Percentiles rank a stretch among this genome's conserved stretches.
phyloP scores from a whole-genome alignment of 495 filamentous ascomycete species.

The Stereocaulon alpinum region DNA sequence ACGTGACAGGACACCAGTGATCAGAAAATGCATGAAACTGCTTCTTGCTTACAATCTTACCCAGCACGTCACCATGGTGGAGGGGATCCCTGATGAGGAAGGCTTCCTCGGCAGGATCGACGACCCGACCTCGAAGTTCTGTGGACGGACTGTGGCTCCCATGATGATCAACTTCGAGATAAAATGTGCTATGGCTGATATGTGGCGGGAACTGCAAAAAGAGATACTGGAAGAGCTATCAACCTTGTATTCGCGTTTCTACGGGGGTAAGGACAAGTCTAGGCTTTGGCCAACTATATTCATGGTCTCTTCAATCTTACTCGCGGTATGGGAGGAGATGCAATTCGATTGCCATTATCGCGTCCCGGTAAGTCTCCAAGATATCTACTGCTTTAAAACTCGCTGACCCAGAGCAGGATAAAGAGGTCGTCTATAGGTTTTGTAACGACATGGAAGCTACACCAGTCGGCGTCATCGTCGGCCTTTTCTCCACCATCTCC shows the following conservation, averaged over 20 bases:
- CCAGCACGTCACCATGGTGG: slow-evolving; percentile 81
- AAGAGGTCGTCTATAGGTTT: slow-evolving; percentile 76
- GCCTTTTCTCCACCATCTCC: slow-evolving; percentile 89
- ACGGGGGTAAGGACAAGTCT: slow-evolving; percentile 72
- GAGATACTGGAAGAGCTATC: slow-evolving; percentile 90
- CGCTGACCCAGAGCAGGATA: slow-evolving; percentile 38
- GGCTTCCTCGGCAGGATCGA: slow-evolving; percentile 68
- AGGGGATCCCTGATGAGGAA: slow-evolving; percentile 74
- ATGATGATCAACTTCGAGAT: slow-evolving; percentile 99
- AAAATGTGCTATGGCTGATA: slow-evolving; percentile 85
- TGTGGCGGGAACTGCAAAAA: slow-evolving; percentile 94
- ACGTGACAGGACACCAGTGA: slow-evolving; percentile 70
- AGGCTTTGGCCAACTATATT: slow-evolving; percentile 98
- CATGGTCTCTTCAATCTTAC: slow-evolving; percentile 78
- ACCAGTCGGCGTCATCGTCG: slow-evolving; percentile 87
- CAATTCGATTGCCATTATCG: slow-evolving; percentile 95
- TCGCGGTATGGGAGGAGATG: slow-evolving; percentile 94
- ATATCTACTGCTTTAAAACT: background rate
- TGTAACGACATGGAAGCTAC: slow-evolving; percentile 89
- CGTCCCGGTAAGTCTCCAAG: slow-evolving; percentile 43
- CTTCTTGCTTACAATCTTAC: slow-evolving; percentile 90
- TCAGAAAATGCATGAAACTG: slow-evolving; percentile 84
- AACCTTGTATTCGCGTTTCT: slow-evolving; percentile 79
- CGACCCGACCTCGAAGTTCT: slow-evolving; percentile 65
- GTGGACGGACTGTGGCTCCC: slow-evolving; percentile 77